phyloP scores from a whole-genome alignment of 1,139 yeast genomes.

The Blastobotrys buckinghamii region DNA sequence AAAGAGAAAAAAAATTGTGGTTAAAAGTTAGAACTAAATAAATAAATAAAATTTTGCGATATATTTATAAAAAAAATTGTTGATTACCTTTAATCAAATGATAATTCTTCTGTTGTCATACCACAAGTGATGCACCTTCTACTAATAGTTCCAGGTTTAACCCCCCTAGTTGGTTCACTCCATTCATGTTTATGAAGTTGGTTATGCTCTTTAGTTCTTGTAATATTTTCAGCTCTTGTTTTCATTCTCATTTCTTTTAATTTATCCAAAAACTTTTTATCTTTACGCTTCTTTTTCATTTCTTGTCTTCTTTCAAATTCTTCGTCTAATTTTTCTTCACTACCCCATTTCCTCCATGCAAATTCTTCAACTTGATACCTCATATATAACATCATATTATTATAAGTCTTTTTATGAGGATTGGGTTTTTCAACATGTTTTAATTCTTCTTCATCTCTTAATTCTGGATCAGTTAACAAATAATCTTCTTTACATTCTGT shows the following conservation, averaged over 20 bases:
- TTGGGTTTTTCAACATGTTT: constrained; percentile 85
- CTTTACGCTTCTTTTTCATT: constrained; percentile 64
- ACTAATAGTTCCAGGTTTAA: constrained; percentile 40
- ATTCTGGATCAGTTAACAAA: constrained; percentile 85
- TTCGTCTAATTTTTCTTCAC: constrained; percentile 78
- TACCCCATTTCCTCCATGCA: constrained; percentile 95
- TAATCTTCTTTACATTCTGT: constrained; percentile 95
- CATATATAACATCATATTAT: constrained; percentile 86
- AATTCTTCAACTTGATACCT: constrained; percentile 87
- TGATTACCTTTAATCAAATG: constrained; percentile 29
- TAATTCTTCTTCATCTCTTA: constrained; percentile 60
- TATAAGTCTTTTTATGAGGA: constrained; percentile 84
- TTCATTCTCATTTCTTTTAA: constrained; percentile 82
- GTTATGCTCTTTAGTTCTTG: constrained; percentile 55
- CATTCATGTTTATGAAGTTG: constrained; percentile 71
- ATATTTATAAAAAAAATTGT: no score
- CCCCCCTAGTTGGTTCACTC: constrained; percentile 49
- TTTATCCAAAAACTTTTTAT: constrained; percentile 68
- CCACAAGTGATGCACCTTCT: constrained; percentile 81
- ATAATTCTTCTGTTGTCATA: constrained; percentile 69
- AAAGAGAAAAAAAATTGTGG: neutral
- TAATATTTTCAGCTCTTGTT: constrained; percentile 88
- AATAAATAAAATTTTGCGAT: neutral
- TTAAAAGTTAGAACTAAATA: no score
- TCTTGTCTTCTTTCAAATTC: constrained; percentile 87